Evolutionary conservation across 768 basidiomycete species (phyloP), one percentile per base, ranked within the genome.

Genomic region (Dentipellis fragilis): DNA sequence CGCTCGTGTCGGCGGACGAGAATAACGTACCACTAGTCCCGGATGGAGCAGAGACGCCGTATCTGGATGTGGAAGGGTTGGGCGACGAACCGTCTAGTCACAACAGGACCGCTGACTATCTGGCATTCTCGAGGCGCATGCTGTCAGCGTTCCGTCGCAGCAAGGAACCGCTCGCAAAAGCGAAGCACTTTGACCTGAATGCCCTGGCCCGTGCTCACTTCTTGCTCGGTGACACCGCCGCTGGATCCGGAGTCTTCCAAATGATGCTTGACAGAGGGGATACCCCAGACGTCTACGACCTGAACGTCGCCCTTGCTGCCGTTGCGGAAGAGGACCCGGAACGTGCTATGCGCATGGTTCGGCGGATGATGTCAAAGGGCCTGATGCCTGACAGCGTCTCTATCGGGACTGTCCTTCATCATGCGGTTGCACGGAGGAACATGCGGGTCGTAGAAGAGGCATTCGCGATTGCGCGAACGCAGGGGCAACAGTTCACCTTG

Each of bases 181-280:
- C 81, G 2, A 62, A 68, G 39, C 84, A 83, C 67, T 68, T 63
- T 50, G 69, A 72, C 51, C 63, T 89, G 57, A 87, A 79, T 49
- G 76, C 84, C 9, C 71, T 85, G 37, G 84, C 84, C 1, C 76
- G 84, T 56, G 81, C 77, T 19, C 77, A 77, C 65, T 80, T 85
- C 61, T 73, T 85, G 56, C 67, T 82, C 22, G 82, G 79, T 19
- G 65, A 75, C 48, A 65, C 74, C 59, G 49, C 61, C 46, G 71
- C 75, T 40, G 84, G 80, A 2, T 71, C 84, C 54, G 61, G 66
- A 10, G 68, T 73, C 21, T 69, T 88, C 62, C 70, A 69, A 52
- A 55, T 75, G 54, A 63, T 86, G 38, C 64, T 80, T 40, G 59
- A 65, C 21, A 78, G 80, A 50, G 67, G 64, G 54, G 78, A 83